Evolutionary conservation across 495 filamentous ascomycete species (phyloP).

Genomic region (Aspergillus sclerotioniger): DNA sequence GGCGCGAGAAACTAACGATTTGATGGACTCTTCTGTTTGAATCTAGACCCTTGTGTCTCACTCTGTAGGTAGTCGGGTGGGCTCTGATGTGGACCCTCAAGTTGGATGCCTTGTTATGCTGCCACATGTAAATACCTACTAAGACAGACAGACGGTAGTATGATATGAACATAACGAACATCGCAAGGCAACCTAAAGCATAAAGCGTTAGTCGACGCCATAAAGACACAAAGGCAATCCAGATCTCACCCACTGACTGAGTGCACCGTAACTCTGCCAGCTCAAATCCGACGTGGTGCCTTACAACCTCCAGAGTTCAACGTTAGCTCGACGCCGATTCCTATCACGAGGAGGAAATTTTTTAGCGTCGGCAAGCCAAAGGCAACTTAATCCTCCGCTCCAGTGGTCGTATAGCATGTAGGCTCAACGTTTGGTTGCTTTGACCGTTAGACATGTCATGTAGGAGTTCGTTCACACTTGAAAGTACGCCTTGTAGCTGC

Average conservation of each 20-base stretch:
- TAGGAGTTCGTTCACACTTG: not conserved
- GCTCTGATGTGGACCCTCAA: too few species aligned
- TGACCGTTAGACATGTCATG: not conserved
- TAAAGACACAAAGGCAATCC: conserved; percentile 3
- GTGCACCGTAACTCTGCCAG: too few species aligned
- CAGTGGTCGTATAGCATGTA: not conserved
- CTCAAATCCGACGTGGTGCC: conserved; percentile 23
- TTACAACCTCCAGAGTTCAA: conserved; percentile 10
- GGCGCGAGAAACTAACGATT: too few species aligned
- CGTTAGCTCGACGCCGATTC: not conserved
- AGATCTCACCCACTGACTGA: not conserved
- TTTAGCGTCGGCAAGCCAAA: not conserved
- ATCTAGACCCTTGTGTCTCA: too few species aligned
- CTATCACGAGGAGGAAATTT: not conserved
- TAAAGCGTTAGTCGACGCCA: not conserved
- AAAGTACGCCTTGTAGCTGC: too few species aligned
- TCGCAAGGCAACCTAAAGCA: too few species aligned
- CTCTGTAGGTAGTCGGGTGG: too few species aligned
- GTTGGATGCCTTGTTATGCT: too few species aligned
- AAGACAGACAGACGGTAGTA: not conserved
- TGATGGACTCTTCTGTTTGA: too few species aligned
- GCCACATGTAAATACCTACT: not conserved
- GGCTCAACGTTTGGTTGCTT: not conserved
- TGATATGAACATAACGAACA: too few species aligned
- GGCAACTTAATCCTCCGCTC: not conserved